Conservation (phyloP, 2,329 filamentous ascomycete genomes). For the Xylaria hypoxylon region DNA sequence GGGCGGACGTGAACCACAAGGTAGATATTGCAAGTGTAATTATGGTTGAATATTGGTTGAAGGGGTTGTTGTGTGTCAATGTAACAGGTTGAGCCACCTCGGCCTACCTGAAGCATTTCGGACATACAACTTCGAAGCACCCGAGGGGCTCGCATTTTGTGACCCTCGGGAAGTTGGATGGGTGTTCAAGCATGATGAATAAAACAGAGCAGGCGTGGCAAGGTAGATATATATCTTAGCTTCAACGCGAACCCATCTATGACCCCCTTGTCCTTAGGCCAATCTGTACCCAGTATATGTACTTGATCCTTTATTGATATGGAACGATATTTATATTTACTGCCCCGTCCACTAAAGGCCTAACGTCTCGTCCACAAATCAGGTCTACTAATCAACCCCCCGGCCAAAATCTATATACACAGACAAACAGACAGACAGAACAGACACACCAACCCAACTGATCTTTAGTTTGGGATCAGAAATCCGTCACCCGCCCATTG, state of each 20-base stretch:
- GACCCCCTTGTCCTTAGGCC: background rate
- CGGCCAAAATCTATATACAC: too few species aligned
- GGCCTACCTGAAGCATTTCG: background rate
- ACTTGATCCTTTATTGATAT: too few species aligned
- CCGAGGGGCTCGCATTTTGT: background rate
- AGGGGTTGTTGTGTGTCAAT: too few species aligned
- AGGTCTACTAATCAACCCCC: too few species aligned
- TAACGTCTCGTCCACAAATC: too few species aligned
- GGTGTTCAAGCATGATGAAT: background rate
- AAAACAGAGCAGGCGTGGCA: background rate
- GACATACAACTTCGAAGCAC: background rate
- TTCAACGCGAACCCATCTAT: background rate
- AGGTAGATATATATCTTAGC: background rate
- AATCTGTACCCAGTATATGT: background rate
- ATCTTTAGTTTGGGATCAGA: conserved; percentile 57
- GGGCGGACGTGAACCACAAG: too few species aligned
- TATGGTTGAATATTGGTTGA: too few species aligned
- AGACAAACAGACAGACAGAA: background rate
- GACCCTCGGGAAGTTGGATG: background rate
- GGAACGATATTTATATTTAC: too few species aligned
- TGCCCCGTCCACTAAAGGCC: too few species aligned
- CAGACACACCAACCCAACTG: background rate
- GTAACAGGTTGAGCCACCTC: background rate
- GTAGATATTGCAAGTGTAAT: too few species aligned
- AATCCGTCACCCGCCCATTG: conserved; percentile 95